Percentiles rank a stretch among this genome's conserved stretches.
These are phyloP conservation scores for Alternaria gaisen DNA, from an alignment of 2,329 filamentous ascomycete genomes.

Conservation along the genomic window DNA sequence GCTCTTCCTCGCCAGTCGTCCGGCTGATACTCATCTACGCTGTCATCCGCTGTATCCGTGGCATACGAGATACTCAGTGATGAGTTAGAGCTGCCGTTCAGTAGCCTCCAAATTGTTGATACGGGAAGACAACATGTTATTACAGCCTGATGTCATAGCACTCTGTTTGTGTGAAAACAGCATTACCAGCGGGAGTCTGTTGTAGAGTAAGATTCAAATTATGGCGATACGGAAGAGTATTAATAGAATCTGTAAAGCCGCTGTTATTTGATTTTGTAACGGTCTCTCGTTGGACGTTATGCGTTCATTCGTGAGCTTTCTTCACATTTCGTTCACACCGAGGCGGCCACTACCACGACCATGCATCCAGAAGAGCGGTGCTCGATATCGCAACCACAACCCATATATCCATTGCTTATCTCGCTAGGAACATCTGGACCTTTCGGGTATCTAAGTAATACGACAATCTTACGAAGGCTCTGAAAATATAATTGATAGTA, in stretches of 20 bases:
- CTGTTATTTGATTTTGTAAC: no score
- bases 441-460: neutral
- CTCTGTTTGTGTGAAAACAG: neutral
- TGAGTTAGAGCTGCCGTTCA: neutral
- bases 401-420: neutral
- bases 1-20: neutral
- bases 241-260: neutral
- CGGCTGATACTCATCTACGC: constrained; percentile 1
- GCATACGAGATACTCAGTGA: neutral
- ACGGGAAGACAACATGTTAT: neutral
- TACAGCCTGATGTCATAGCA: neutral
- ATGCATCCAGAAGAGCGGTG: neutral
- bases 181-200: no score
- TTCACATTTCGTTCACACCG: neutral
- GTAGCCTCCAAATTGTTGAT: neutral
- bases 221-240: neutral
- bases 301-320: neutral
- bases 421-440: neutral
- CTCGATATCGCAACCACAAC: neutral
- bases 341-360: neutral
- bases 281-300: neutral
- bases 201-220: neutral
- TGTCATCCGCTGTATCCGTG: neutral
- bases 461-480: neutral
- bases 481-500: neutral